phyloP scores from a whole-genome alignment of 345 rosid genomes.

The Eucalyptus shirleyi region DNA sequence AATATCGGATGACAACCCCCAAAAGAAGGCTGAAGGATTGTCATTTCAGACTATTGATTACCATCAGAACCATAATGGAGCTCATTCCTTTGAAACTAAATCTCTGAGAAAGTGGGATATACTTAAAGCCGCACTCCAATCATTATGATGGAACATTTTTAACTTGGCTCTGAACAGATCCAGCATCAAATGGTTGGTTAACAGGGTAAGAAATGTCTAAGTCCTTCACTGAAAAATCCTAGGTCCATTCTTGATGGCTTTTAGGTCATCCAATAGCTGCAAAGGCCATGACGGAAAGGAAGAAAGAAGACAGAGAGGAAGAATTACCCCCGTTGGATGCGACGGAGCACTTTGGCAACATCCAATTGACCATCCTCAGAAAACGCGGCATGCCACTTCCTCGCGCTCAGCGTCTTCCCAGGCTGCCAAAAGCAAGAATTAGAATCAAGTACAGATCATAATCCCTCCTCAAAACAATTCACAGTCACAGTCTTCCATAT shows the following conservation, averaged over 20 bases:
- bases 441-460: neutral
- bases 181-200: neutral
- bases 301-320: neutral
- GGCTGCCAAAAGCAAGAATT: conserved; percentile 20
- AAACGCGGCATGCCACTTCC: conserved; percentile 90
- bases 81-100: neutral
- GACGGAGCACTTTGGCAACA: conserved; percentile 69
- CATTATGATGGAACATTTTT: neutral
- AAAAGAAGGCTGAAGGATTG: neutral
- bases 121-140: neutral
- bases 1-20: neutral
- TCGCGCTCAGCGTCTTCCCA: conserved; percentile 83
- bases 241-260: neutral
- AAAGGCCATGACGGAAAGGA: neutral
- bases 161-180: neutral
- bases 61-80: neutral
- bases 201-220: neutral
- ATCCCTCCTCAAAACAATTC: neutral
- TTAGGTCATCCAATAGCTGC: neutral
- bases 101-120: neutral
- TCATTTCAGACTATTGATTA: neutral
- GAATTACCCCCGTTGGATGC: conserved; percentile 86
- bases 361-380: conserved; percentile 80
- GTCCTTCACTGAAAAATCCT: neutral
- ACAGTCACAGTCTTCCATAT: neutral